A percentile compares a stretch with the other conserved stretches of the same genome.
phyloP scores from a whole-genome alignment of 495 filamentous ascomycete genomes.

The Penicillium malachiteum region DNA sequence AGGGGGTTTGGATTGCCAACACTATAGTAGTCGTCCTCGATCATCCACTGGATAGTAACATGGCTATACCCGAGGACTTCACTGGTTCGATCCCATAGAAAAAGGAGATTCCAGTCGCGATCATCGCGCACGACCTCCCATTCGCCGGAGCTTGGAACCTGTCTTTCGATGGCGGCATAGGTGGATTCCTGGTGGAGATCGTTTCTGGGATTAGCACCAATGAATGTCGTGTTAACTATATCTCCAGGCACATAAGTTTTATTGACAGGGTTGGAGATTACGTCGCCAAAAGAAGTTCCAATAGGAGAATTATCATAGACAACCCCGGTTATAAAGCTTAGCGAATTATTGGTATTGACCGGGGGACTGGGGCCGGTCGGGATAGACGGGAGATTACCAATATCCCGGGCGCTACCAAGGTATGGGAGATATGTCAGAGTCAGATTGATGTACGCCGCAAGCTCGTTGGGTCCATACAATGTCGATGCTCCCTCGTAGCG shows the following conservation, averaged over 20 bases:
- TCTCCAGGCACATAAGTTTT: slow-evolving; percentile 55
- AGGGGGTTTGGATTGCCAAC: slow-evolving; percentile 39
- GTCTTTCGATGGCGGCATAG: slow-evolving; percentile 74
- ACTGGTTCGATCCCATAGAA: slow-evolving; percentile 69
- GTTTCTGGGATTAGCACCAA: slow-evolving; percentile 90
- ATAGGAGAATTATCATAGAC: slow-evolving; percentile 70
- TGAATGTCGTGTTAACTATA: slow-evolving; percentile 64
- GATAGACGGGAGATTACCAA: slow-evolving; percentile 47
- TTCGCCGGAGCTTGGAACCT: slow-evolving; percentile 42
- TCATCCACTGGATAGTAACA: slow-evolving; percentile 78
- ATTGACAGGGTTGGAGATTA: slow-evolving; percentile 56
- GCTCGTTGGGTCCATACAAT: slow-evolving; percentile 87
- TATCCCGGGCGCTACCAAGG: slow-evolving; percentile 47
- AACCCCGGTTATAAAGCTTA: slow-evolving; percentile 81
- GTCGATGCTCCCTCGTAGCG: slow-evolving; percentile 96
- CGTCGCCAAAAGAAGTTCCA: slow-evolving; percentile 74
- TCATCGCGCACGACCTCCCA: slow-evolving; percentile 64
- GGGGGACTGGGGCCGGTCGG: slow-evolving; percentile 67
- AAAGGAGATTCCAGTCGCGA: slow-evolving; percentile 27
- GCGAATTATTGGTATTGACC: slow-evolving; percentile 73
- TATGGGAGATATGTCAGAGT: slow-evolving; percentile 72
- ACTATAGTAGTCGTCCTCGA: slow-evolving; percentile 53
- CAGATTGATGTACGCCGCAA: slow-evolving; percentile 87
- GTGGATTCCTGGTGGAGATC: slow-evolving; percentile 76
- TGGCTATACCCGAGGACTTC: slow-evolving; percentile 73